Conservation (phyloP, 2,329 filamentous ascomycete species). For the Verticillium isaacii region DNA sequence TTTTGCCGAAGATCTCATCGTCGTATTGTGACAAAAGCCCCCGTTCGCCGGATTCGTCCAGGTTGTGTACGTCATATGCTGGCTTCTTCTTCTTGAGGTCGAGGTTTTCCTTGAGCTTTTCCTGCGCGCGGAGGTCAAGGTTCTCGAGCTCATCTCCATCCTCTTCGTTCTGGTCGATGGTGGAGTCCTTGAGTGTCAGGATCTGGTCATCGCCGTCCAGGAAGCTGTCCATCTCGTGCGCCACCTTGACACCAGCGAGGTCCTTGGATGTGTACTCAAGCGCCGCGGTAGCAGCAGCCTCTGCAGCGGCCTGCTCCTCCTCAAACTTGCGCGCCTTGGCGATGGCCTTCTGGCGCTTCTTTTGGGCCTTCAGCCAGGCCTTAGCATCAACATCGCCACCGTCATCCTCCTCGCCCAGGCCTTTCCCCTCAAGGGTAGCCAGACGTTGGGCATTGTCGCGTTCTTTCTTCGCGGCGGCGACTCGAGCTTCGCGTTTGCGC, state of each 20-base stretch:
- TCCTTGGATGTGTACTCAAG: constrained; percentile 78
- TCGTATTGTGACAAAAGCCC: constrained; percentile 87
- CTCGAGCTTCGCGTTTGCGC: constrained; percentile 71
- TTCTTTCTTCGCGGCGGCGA: constrained; percentile 80
- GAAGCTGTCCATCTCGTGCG: constrained; percentile 78
- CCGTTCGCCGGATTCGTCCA: constrained; percentile 59
- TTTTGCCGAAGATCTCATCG: constrained; percentile 89
- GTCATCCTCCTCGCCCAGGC: constrained; percentile 71
- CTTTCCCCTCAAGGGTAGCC: constrained; percentile 72
- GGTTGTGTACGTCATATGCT: constrained; percentile 79
- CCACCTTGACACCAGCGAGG: constrained; percentile 85
- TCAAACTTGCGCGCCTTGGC: constrained; percentile 67
- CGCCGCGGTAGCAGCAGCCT: constrained; percentile 58
- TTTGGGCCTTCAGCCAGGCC: constrained; percentile 81
- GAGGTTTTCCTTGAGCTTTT: constrained; percentile 69
- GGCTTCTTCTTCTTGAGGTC: constrained; percentile 87
- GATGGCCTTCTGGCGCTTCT: constrained; percentile 92
- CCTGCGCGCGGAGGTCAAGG: constrained; percentile 63
- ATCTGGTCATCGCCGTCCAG: constrained; percentile 82
- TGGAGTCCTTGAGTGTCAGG: constrained; percentile 88
- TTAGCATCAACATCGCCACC: constrained; percentile 69
- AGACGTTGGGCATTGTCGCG: constrained; percentile 77
- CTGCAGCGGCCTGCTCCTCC: constrained; percentile 73
- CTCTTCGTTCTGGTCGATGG: constrained; percentile 77
- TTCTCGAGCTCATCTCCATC: constrained; percentile 90